phyloP scores from a whole-genome alignment of 108 stramenopile genomes.

The Aureococcus anophagefferens region DNA sequence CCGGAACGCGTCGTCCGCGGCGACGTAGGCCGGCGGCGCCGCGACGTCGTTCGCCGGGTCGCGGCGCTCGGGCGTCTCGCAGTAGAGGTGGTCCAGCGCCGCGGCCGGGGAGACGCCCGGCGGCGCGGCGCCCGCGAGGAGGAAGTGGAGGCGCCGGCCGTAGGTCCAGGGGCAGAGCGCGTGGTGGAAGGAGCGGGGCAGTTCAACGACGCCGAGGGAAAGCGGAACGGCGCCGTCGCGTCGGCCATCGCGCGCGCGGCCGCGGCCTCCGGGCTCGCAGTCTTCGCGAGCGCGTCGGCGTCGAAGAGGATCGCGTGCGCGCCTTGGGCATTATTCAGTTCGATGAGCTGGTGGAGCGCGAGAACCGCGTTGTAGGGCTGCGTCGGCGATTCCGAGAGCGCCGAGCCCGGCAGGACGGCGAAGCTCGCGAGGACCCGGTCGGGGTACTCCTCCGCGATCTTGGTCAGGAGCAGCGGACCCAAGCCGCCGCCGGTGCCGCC shows the following conservation, averaged over 20 bases:
- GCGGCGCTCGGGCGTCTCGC: constrained; percentile 19
- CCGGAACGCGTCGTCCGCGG: too few species aligned
- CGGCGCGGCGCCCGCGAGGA: constrained; percentile 28
- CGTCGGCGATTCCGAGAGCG: constrained; percentile 90
- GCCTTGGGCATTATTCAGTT: too few species aligned
- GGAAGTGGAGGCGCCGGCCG: constrained; percentile 25
- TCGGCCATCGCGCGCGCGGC: too few species aligned
- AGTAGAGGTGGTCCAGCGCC: constrained; percentile 20
- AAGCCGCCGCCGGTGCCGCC: constrained; percentile 73
- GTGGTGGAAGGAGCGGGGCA: constrained; percentile 36
- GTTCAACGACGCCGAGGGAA: constrained; percentile 46
- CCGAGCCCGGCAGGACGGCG: constrained; percentile 75
- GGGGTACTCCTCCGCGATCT: constrained; percentile 91
- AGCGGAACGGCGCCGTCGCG: too few species aligned
- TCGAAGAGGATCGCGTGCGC: constrained; percentile 91
- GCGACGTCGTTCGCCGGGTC: constrained; percentile 30
- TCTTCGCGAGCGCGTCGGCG: constrained; percentile 90
- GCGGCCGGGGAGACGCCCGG: constrained; percentile 13
- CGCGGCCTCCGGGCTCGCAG: too few species aligned
- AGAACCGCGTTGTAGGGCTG: constrained; percentile 96
- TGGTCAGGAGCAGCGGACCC: constrained; percentile 83
- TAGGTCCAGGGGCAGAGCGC: constrained; percentile 24
- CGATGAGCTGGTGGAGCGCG: constrained; percentile 90
- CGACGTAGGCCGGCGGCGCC: too few species aligned
- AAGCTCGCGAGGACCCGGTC: constrained; percentile 80